Percentiles rank a stretch among this genome's conserved stretches.
phyloP scores from a whole-genome alignment of 495 filamentous ascomycete genomes.

The Xylaria intraflava region DNA sequence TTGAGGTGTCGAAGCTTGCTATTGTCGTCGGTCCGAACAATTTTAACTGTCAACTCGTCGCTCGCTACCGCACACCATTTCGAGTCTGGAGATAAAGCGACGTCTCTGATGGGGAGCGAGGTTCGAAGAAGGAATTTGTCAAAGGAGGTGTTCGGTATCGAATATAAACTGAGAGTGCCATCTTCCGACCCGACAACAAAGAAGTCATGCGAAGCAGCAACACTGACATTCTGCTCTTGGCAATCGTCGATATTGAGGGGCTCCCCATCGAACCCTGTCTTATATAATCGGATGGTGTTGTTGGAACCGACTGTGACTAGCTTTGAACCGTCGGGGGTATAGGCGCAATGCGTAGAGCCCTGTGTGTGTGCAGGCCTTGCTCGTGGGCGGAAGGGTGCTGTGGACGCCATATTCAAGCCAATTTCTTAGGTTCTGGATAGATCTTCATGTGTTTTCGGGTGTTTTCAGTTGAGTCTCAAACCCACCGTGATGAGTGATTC shows the following conservation, averaged over 20 bases:
- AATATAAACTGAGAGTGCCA: slow-evolving; percentile 85
- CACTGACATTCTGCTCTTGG: slow-evolving; percentile 68
- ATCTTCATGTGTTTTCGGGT: neutral
- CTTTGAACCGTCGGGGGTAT: slow-evolving; percentile 51
- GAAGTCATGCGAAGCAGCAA: slow-evolving; percentile 72
- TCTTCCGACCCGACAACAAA: slow-evolving; percentile 89
- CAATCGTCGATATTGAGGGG: slow-evolving; percentile 85
- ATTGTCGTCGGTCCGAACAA: slow-evolving; percentile 77
- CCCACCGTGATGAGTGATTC: neutral
- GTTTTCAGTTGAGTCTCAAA: neutral
- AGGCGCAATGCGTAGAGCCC: slow-evolving; percentile 47
- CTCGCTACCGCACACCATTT: slow-evolving; percentile 93
- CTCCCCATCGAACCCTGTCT: slow-evolving; percentile 82
- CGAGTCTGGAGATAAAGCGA: slow-evolving; percentile 74
- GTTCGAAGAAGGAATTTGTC: slow-evolving; percentile 75
- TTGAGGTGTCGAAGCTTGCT: slow-evolving; percentile 64
- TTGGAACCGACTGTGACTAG: slow-evolving; percentile 83
- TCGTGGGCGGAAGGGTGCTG: slow-evolving; percentile 41
- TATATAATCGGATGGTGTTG: slow-evolving; percentile 83
- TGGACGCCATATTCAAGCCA: slow-evolving; percentile 36
- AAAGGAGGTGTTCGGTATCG: slow-evolving; percentile 65
- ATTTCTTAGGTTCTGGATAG: neutral
- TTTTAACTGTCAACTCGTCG: slow-evolving; percentile 86
- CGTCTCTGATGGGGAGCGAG: slow-evolving; percentile 75
- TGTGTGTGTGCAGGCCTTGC: slow-evolving; percentile 47